Base-by-base conservation (phyloP, 2,329 filamentous ascomycete species). In the Ophiocordyceps camponoti-saundersi region DNA sequence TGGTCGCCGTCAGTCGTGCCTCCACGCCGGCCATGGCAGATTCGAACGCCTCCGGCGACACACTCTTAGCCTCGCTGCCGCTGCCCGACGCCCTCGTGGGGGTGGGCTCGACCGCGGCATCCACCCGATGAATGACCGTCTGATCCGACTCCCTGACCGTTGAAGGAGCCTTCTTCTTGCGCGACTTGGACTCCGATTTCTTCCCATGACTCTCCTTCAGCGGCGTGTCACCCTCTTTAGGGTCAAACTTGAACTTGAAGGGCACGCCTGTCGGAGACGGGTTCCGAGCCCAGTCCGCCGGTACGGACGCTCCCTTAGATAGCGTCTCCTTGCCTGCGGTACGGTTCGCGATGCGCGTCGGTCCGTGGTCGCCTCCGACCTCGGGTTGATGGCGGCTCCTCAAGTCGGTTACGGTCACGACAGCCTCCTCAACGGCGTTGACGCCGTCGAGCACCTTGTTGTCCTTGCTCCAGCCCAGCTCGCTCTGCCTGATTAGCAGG, bases 401-500 rank as follows among this genome's bases (percentile, higher is more conserved):
- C 36, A 95, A 72, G 56, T 85, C 82, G 32, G 77, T 73, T 46
- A 95, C 81, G 40, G 77, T 77, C 49, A 95, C 85, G 26, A 84
- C 67, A 10, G 85, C 86, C 47, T 79, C 73, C 46, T 81, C 72
- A 42, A 86, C 72, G 2, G 86, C 89, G 61, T 94, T 80, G 39
- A 92, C 77, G 0, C 83, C 74, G 47, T 81, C 70, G 39, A 95
- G 70, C 46, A 94, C 85, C 69, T 93, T 94, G 65, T 88, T 90
- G 51, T 95, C 86, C 55, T 79, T 77, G 55, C 82, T 83, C 89
- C 89, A 96, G 29, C 93, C 92, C 44, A 98, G 71, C 63, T 96
- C 90, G 46, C 81, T 78, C 60, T 90, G 86, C 61, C 84, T 90
- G 61, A 98, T 79, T 52, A 80, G 80, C 46, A 96, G 62, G 56